Evolutionary conservation across 805 yeast genomes (phyloP), one percentile per base, ranked within the genome.

Genomic region (Myxozyma sirexii): DNA sequence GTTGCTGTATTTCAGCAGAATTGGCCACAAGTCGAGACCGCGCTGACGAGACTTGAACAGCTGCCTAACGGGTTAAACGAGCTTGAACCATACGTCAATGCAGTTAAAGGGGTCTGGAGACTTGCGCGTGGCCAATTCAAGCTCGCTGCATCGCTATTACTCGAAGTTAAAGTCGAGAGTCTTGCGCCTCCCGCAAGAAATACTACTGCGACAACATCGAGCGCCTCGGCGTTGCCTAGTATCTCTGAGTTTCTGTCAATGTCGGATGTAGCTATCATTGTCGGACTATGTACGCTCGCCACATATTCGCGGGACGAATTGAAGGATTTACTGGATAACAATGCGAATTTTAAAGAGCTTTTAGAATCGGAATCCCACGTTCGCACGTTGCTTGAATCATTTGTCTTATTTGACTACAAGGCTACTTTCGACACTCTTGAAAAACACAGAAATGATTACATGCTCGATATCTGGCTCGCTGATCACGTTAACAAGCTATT

Each of bases 201-300:
- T 27, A 21, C 44, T 17, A 53, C 49, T 4, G 46, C 48, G 8
- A 13, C 17, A 7, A 19, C 42, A 1, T 52, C 38, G 8, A 29
- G 33, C n/a, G 38, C 43, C 3, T 42, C 43, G 13, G 45, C 33
- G 1, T n/a, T 31, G 24, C 56, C 50, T 29, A 35, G 54, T 23
- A 49, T 56, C 12, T 21, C 53, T 4, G 64, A 62, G 44, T 60
- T 61, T 33, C 19, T 62, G 17, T 23, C 61, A 15, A 47, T 49
- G 7, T 33, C 43, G 24, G 66, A 62, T 26, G 54, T 62, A 17
- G 57, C 66, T 13, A 55, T 56, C 4, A 41, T 50, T 35, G 52
- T 53, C 38, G 65, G 65, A 10, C 42, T 62, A 12, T 60, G 64
- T 41, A 26, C 57, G 43, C 50, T 62, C 10, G 66, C 66, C 19